Conservation (phyloP, 2,329 filamentous ascomycete genomes). For the Emydomyces testavorans region DNA sequence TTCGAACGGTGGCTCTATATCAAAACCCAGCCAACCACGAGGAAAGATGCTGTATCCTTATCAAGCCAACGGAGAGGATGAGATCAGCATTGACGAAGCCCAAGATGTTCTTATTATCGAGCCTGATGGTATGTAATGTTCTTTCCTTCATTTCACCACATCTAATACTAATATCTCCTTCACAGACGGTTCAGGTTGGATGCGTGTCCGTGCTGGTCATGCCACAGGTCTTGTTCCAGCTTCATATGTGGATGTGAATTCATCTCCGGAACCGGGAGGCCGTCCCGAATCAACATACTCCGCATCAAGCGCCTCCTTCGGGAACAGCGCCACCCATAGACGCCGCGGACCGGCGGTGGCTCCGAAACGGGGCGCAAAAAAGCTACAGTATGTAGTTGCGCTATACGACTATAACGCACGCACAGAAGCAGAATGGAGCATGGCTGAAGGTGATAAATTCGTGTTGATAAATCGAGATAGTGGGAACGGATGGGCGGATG, state of each 20-base stretch:
- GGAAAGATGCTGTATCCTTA: constrained; percentile 88
- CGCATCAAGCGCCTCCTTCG: constrained; percentile 59
- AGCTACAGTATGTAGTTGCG: constrained; percentile 84
- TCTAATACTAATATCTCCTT: neutral
- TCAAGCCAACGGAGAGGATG: constrained; percentile 66
- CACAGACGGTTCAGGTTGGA: constrained; percentile 82
- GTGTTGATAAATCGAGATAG: constrained; percentile 78
- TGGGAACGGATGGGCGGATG: constrained; percentile 93
- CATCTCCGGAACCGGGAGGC: constrained; percentile 28
- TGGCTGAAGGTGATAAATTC: constrained; percentile 82
- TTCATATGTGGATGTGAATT: constrained; percentile 63
- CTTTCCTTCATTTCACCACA: neutral
- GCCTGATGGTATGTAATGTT: constrained; percentile 65
- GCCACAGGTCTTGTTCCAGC: constrained; percentile 80
- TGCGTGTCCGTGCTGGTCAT: constrained; percentile 60
- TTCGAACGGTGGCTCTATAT: constrained; percentile 7
- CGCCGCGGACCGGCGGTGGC: constrained; percentile 90
- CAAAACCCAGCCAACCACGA: constrained; percentile 44
- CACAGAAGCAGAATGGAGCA: constrained; percentile 76
- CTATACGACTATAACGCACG: constrained; percentile 84
- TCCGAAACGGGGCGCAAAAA: constrained; percentile 81
- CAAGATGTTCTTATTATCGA: constrained; percentile 68
- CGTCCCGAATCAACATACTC: constrained; percentile 68
- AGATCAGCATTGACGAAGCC: constrained; percentile 69
- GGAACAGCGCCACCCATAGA: constrained; percentile 47